Base-by-base conservation (phyloP, 768 basidiomycete species). In the Punctularia strigosozonata region DNA sequence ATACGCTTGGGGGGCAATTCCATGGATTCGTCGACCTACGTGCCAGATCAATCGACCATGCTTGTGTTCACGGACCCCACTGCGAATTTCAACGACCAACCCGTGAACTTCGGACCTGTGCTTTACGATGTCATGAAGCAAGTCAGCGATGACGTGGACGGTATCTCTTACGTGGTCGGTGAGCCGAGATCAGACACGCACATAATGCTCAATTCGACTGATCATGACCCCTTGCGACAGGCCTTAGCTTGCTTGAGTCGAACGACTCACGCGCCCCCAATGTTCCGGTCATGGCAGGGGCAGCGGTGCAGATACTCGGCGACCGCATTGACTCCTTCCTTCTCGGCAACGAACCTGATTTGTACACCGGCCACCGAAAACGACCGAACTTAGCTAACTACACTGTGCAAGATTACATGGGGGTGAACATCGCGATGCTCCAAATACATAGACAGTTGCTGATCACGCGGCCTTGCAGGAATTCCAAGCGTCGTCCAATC, bases 341-440 rank as follows among this genome's bases (percentile, higher is more conserved):
- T 2, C 50, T 73, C 4, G 72, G 71, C 39, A 75, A 75, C 50
- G 72, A 74, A 52, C 79, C 79, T 28, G 79, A 82, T 57, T 60
- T 80, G 38, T 81, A 73, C 48, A 56, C 62, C 0, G 35, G 28
- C 3, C 71, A 73, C 42, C 51, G 53, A 1, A 43, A 65, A 41
- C 58, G 71, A 22, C 62, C 66, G 2, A 50, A 52, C 25, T 47
- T 67, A 5, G 33, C 51, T n/a, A 74, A 72, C 40, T 74, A 72
- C 43, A 67, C 69, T 0, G 56, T 62, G 1, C 42, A 60, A 12
- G 55, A 65, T 38, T 74, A 74, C 45, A 64, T 73, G 24, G 51
- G 57, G 15, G 70, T 70, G 43, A 35, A 63, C 46, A 13, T 25
- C 14, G 10, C 10, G 14, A 13, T 35, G 26, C 19, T 12, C 30